phyloP scores from a whole-genome alignment of 208 protist genomes.

The Leptomonas seymouri region DNA sequence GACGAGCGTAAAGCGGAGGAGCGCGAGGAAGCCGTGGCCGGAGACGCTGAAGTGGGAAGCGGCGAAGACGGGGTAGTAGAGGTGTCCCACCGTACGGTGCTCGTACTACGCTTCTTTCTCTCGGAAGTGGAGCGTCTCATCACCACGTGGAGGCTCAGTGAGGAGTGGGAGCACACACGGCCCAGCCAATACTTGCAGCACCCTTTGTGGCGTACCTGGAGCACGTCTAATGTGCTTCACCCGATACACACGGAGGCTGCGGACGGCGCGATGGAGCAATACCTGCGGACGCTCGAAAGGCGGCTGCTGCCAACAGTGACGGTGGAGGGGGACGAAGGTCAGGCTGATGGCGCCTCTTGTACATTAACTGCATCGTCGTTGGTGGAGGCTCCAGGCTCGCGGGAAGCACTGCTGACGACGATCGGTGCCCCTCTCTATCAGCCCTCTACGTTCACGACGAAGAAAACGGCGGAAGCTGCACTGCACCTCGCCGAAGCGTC shows the following conservation, averaged over 20 bases:
- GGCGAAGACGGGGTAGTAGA: neutral
- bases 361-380: neutral
- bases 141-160: slow-evolving; percentile 50
- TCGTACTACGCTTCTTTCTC: slow-evolving; percentile 43
- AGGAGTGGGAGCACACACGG: slow-evolving; percentile 38
- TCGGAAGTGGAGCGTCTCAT: slow-evolving; percentile 57
- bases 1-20: neutral
- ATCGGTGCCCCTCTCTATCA: slow-evolving; percentile 26
- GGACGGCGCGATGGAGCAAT: slow-evolving; percentile 34
- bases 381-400: neutral
- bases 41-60: no score
- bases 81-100: slow-evolving; percentile 4
- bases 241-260: slow-evolving; percentile 26
- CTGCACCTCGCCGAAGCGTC: slow-evolving; percentile 7
- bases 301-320: neutral
- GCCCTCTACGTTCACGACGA: neutral
- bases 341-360: neutral
- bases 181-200: slow-evolving; percentile 39
- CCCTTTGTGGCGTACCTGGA: slow-evolving; percentile 42
- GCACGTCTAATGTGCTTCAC: slow-evolving; percentile 19
- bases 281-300: slow-evolving; percentile 26
- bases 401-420: neutral
- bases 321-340: neutral
- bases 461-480: slow-evolving; percentile 10
- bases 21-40: no score